Evolutionary conservation across 192 early-diverging fungal species (phyloP).

Genomic region (Dimargaris cristalligena): DNA sequence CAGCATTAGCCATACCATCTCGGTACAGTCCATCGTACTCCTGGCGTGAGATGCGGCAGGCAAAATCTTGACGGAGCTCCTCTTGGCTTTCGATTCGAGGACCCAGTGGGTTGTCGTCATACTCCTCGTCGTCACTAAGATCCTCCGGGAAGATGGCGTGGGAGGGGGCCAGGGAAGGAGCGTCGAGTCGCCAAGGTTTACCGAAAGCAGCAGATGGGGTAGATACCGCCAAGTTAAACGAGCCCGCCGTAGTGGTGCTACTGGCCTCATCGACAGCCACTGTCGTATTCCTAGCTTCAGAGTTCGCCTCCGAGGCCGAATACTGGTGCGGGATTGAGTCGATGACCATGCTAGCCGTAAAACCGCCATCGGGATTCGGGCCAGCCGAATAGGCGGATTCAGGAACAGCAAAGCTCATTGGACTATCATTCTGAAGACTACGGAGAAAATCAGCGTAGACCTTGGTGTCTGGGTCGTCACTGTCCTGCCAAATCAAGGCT

Average conservation of each 20-base stretch:
- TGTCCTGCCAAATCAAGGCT: too few species aligned
- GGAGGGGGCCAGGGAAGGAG: background rate
- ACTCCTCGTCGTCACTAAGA: conserved; percentile 7
- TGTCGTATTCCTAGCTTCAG: too few species aligned
- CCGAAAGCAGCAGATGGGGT: background rate
- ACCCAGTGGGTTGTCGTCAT: background rate
- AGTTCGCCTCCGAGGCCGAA: too few species aligned
- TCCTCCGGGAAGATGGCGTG: background rate
- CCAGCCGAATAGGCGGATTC: background rate
- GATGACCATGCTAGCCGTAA: background rate
- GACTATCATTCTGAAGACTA: background rate
- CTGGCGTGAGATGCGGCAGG: background rate
- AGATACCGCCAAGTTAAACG: background rate
- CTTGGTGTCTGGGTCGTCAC: background rate
- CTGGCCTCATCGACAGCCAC: too few species aligned
- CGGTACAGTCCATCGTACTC: conserved; percentile 6
- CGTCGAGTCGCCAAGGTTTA: background rate
- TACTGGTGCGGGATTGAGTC: too few species aligned
- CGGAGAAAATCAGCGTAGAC: background rate
- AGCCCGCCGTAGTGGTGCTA: background rate
- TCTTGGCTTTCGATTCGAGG: background rate
- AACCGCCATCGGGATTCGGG: background rate
- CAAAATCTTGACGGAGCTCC: conserved; percentile 7
- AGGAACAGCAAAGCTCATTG: background rate
- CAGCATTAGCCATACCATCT: background rate